A percentile compares a stretch with the other conserved stretches of the same genome.
phyloP scores from a whole-genome alignment of 495 filamentous ascomycete genomes.

The Aspergillus indologenus region DNA sequence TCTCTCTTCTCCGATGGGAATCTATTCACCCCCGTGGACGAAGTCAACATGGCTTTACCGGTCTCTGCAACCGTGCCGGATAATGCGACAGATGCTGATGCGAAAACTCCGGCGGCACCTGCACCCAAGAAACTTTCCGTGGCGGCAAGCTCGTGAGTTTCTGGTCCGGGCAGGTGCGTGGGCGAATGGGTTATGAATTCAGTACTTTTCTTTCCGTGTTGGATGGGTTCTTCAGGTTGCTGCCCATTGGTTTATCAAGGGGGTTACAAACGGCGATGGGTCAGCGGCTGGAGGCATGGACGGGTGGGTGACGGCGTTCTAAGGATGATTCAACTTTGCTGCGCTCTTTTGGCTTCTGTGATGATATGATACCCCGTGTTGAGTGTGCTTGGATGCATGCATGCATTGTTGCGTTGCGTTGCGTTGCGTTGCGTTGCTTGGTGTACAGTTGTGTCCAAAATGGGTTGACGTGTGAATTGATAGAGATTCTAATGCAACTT shows the following conservation, averaged over 20 bases:
- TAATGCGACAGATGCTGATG: slow-evolving; percentile 19
- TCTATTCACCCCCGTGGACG: slow-evolving; percentile 34
- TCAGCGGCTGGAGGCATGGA: background rate
- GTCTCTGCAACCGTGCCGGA: slow-evolving; percentile 17
- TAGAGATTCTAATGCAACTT: background rate
- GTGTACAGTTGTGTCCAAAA: background rate
- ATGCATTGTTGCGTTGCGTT: background rate
- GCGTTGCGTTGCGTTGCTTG: too few relatives aligned
- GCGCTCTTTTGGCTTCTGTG: background rate
- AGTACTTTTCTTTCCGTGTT: background rate
- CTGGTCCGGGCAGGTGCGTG: background rate
- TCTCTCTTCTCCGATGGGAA: slow-evolving; percentile 23
- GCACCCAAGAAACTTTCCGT: slow-evolving; percentile 27
- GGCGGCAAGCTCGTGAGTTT: slow-evolving; percentile 16
- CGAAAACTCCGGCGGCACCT: slow-evolving; percentile 23
- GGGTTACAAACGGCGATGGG: too few relatives aligned
- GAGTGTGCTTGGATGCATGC: slow-evolving; percentile 3
- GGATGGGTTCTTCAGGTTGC: background rate
- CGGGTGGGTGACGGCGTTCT: background rate
- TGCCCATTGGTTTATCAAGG: background rate
- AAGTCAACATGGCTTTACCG: slow-evolving; percentile 25
- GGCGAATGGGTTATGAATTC: background rate
- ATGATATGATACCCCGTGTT: slow-evolving; percentile 15
- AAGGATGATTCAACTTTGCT: background rate
- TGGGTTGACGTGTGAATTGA: slow-evolving; percentile 1